phyloP scores from a whole-genome alignment of 306 rosid genomes.

The Cyclanthera cordifolia region DNA sequence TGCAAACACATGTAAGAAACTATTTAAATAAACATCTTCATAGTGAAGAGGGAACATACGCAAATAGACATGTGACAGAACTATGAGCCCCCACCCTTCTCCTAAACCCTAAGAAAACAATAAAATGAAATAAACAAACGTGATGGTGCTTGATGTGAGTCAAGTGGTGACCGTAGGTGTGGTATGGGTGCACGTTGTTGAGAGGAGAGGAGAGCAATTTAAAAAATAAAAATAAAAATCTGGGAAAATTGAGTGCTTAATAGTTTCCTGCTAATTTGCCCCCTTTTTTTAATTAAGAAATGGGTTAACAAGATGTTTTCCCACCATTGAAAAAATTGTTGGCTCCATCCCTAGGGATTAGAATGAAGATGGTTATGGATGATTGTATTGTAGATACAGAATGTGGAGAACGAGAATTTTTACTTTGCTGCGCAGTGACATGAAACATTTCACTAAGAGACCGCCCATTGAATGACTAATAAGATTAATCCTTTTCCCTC shows the following conservation, averaged over 20 bases:
- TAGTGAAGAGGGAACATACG: background rate
- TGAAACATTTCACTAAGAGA: conserved; percentile 88
- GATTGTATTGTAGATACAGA: conserved; percentile 3
- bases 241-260: background rate
- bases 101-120: background rate
- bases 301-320: background rate
- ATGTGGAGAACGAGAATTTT: conserved; percentile 12
- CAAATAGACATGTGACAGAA: background rate
- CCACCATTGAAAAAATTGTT: background rate
- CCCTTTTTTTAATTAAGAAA: too few species aligned
- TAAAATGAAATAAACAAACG: background rate
- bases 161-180: background rate
- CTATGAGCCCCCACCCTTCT: background rate
- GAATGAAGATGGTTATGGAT: conserved; percentile 17
- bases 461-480: conserved; percentile 98
- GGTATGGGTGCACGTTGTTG: background rate
- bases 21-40: background rate
- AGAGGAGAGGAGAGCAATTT: too few species aligned
- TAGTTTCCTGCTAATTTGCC: background rate
- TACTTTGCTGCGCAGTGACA: conserved; percentile 74
- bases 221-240: background rate
- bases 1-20: conserved; percentile 21
- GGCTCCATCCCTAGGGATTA: background rate
- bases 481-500: conserved; percentile 77
- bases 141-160: background rate